These are phyloP conservation scores for Dipteronia sinensis DNA, from an alignment of 345 rosid genomes.

Conservation along the genomic window DNA sequence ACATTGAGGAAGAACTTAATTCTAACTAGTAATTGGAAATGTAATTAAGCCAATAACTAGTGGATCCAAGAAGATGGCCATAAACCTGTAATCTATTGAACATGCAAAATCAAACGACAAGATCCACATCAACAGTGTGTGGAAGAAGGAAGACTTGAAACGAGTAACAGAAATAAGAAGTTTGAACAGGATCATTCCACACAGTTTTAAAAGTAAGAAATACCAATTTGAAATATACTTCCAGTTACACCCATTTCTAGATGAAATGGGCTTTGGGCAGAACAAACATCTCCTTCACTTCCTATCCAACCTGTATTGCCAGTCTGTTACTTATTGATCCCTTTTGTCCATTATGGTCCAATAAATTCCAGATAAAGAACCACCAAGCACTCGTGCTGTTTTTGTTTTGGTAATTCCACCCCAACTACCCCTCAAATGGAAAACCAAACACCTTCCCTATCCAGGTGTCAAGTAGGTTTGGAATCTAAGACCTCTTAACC, in stretches of 20 bases:
- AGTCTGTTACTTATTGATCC: not conserved
- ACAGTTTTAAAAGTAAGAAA: not conserved
- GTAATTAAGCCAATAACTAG: not conserved
- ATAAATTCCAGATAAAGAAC: not conserved
- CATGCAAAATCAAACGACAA: not conserved
- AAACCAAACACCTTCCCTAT: not conserved
- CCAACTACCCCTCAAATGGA: not conserved
- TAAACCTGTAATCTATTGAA: not conserved
- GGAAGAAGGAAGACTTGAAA: not conserved
- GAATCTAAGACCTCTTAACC: not conserved
- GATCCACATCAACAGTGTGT: not conserved
- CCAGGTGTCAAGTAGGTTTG: not conserved
- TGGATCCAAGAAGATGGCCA: not conserved
- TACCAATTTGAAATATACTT: not conserved
- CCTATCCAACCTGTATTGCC: not conserved
- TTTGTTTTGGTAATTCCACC: not conserved
- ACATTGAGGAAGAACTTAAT: not conserved
- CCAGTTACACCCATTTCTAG: conserved; percentile 3
- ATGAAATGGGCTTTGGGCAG: conserved; percentile 2
- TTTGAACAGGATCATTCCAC: not conserved
- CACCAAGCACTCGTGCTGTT: not conserved
- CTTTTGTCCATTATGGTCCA: not conserved
- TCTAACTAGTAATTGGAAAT: not conserved
- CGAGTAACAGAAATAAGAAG: not conserved
- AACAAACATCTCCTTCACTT: too few species aligned